These are phyloP conservation scores for Arthrobotrys entomopaga DNA, from an alignment of 2,329 filamentous ascomycete genomes.

Conservation along the genomic window DNA sequence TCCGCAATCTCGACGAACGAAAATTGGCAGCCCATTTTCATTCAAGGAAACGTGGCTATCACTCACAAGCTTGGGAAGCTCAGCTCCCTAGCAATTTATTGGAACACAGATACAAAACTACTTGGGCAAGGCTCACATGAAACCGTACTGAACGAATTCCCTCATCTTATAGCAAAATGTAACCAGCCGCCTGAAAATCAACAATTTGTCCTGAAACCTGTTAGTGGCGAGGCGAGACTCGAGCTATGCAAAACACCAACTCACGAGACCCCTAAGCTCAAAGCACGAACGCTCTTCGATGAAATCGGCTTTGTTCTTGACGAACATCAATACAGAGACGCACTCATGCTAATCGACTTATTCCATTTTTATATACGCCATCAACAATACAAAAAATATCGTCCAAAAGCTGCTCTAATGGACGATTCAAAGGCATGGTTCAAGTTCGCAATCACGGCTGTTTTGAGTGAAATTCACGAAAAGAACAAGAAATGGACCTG, in stretches of 20 bases:
- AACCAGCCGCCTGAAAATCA: conserved; percentile 72
- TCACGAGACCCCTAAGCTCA: conserved; percentile 81
- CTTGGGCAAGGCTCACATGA: conserved; percentile 82
- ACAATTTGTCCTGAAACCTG: conserved; percentile 95
- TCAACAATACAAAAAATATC: conserved; percentile 93
- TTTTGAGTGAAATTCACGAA: conserved; percentile 94
- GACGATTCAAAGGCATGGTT: conserved; percentile 95
- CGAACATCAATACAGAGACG: conserved; percentile 96
- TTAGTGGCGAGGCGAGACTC: conserved; percentile 92
- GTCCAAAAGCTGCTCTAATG: conserved; percentile 84
- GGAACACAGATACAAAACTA: conserved; percentile 92
- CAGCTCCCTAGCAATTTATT: conserved; percentile 90
- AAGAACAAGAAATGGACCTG: conserved; percentile 93
- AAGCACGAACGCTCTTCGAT: conserved; percentile 90
- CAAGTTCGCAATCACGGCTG: conserved; percentile 85
- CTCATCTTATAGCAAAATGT: conserved; percentile 78
- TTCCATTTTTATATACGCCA: conserved; percentile 99
- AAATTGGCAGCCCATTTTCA: conserved; percentile 94
- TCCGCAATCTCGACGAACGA: conserved; percentile 96
- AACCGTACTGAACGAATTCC: conserved; percentile 80
- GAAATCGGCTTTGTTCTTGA: conserved; percentile 98
- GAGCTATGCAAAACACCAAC: conserved; percentile 94
- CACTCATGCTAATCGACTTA: conserved; percentile 95
- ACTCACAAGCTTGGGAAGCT: conserved; percentile 95
- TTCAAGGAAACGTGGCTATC: conserved; percentile 81